Percentiles rank a stretch among this genome's conserved stretches.
Evolutionary conservation across 2,329 filamentous ascomycete species (phyloP).

Genomic region (Sporothrix inflata): DNA sequence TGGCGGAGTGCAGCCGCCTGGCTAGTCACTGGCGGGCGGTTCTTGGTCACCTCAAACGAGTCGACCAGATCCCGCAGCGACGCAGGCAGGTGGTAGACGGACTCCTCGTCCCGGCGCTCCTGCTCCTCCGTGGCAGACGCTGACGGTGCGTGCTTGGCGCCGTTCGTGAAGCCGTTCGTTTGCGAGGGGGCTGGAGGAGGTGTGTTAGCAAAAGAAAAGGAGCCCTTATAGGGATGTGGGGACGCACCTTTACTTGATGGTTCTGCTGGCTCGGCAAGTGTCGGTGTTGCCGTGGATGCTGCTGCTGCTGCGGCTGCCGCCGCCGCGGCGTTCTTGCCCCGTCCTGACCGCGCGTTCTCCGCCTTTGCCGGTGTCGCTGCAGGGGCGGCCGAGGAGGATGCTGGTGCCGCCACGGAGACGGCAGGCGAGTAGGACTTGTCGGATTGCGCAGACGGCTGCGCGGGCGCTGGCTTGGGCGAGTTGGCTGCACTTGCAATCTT

Average conservation of each 20-base stretch:
- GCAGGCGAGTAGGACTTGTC: constrained; percentile 41
- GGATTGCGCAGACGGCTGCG: constrained; percentile 49
- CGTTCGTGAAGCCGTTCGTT: constrained; percentile 46
- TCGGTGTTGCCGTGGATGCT: constrained; percentile 31
- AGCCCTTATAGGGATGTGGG: background rate
- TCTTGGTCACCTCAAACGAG: constrained; percentile 83
- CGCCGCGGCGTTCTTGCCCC: constrained; percentile 45
- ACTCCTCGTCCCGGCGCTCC: constrained; percentile 68
- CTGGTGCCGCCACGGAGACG: constrained; percentile 33
- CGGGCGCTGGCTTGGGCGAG: constrained; percentile 54
- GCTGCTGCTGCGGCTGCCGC: constrained; percentile 4
- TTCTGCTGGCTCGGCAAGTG: constrained; percentile 48
- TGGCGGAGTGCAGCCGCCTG: constrained; percentile 72
- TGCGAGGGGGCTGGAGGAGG: background rate
- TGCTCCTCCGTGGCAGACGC: constrained; percentile 43
- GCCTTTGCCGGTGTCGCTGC: constrained; percentile 39
- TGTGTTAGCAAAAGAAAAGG: background rate
- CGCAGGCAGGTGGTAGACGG: constrained; percentile 88
- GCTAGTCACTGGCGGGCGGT: constrained; percentile 62
- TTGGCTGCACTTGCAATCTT: constrained; percentile 61
- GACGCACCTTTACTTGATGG: constrained; percentile 14
- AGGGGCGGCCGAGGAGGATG: constrained; percentile 34
- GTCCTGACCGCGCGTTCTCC: constrained; percentile 44
- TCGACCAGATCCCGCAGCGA: constrained; percentile 88
- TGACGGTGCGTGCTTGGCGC: constrained; percentile 46